Conservation (phyloP, 352 stramenopile genomes). For the Phytopythium vexans region DNA sequence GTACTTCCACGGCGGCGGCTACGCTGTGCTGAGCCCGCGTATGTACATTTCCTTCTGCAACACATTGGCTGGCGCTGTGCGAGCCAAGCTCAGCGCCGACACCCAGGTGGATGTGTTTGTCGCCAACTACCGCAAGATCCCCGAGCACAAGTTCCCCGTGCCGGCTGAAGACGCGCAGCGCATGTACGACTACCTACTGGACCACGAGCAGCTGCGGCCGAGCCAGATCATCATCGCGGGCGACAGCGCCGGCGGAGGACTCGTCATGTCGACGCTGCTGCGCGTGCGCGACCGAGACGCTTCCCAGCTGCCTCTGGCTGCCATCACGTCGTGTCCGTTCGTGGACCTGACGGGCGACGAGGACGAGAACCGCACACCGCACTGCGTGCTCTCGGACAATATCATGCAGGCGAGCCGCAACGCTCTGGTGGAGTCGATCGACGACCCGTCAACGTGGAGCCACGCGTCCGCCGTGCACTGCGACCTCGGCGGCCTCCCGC, state of each 20-base stretch:
- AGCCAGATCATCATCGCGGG: constrained; percentile 37
- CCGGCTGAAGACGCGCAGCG: constrained; percentile 31
- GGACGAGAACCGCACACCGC: constrained; percentile 4
- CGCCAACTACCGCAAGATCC: constrained; percentile 48
- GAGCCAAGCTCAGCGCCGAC: constrained; percentile 17
- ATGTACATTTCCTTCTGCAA: constrained; percentile 44
- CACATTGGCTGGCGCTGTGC: constrained; percentile 15
- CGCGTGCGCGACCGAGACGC: constrained; percentile 19
- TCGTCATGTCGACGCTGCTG: constrained; percentile 40
- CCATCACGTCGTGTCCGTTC: constrained; percentile 28
- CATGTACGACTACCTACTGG: constrained; percentile 41
- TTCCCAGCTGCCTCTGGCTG: constrained; percentile 22
- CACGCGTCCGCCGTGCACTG: constrained; percentile 42
- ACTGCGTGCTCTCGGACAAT: constrained; percentile 29
- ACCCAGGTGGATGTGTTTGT: constrained; percentile 38
- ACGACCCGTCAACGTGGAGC: constrained; percentile 26
- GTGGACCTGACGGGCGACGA: constrained; percentile 27
- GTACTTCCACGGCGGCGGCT: constrained; percentile 46
- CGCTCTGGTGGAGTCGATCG: constrained; percentile 5
- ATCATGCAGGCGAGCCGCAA: neutral
- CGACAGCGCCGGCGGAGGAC: constrained; percentile 37
- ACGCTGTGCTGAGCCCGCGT: constrained; percentile 31
- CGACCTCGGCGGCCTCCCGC: constrained; percentile 31
- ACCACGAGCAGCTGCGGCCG: constrained; percentile 24
- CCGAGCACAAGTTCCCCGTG: constrained; percentile 40